Evolutionary conservation across 1,139 yeast species (phyloP), one percentile per base, ranked within the genome.

Genomic region (Pichia sp.): DNA sequence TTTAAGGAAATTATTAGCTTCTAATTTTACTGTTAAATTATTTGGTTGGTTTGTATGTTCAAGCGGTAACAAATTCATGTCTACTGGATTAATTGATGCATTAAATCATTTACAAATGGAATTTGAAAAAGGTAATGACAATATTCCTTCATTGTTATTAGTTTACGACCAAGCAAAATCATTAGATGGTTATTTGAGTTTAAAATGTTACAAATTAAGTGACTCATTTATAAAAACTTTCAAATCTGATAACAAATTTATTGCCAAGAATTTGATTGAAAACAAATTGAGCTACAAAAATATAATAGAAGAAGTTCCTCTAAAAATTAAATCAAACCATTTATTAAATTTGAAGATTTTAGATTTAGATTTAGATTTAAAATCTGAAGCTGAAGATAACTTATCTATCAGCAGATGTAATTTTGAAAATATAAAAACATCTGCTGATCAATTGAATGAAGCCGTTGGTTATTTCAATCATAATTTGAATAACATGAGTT

Each of bases 21-120:
- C 81, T 52, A 84, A 83, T 42, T 72, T 77, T 51, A 94, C 90
- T 41, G 72, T 80, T 43, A 86, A 81, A 61, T 74, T 81, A 53
- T 77, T 82, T 54, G 96, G 96, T 35, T 87, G 90, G 90, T 87
- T 84, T 66, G 79, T 85, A 59, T 73, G 85, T 42, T 73, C 88
- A 34, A 60, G 72, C 44, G 74, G 84, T 39, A 95, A 95, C 43
- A 78, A 77, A 59, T 81, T 80, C 60, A 76, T 81, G 56, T 79
- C 81, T 51, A 77, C 77, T 49, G 75, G 76, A 50, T 69, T 81
- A 49, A 73, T 84, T 40, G 95, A 84, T 55, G 73, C 81, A 39
- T 70, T 85, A 66, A 77, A 79, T 44, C 54, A 55, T 37, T 75
- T 75, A 52, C 81, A 77, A 62, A 90, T 84, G 68, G 66, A 74